A percentile compares a stretch with the other conserved stretches of the same genome.
Evolutionary conservation across 2,329 filamentous ascomycete genomes (phyloP).

Genomic region (Paramyrothecium sp.): DNA sequence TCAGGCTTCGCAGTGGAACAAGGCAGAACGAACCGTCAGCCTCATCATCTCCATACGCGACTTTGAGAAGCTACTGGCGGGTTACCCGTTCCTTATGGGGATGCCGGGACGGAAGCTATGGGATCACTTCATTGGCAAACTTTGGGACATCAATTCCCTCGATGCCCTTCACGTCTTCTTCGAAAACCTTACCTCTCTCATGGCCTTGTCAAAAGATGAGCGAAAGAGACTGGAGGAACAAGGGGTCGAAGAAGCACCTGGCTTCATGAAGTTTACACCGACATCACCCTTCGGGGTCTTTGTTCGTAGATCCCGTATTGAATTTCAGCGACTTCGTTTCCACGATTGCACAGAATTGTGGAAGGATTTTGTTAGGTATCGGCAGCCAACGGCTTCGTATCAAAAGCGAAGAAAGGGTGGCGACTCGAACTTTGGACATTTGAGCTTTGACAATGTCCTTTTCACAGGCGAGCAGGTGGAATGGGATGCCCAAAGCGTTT

Average conservation of each 20-base stretch:
- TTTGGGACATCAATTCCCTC: constrained; percentile 83
- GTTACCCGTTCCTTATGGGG: constrained; percentile 50
- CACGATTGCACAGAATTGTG: constrained; percentile 76
- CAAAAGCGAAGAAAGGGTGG: constrained; percentile 63
- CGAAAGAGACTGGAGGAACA: constrained; percentile 53
- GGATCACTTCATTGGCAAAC: constrained; percentile 75
- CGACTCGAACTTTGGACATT: constrained; percentile 40
- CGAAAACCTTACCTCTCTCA: constrained; percentile 51
- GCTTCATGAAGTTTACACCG: constrained; percentile 62
- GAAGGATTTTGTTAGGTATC: constrained; percentile 78
- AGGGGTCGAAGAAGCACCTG: constrained; percentile 38
- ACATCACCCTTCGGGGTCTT: constrained; percentile 82
- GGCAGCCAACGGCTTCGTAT: constrained; percentile 68
- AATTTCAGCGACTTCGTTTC: constrained; percentile 80
- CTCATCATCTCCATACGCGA: constrained; percentile 55
- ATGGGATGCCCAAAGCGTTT: constrained; percentile 42
- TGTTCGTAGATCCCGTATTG: constrained; percentile 71
- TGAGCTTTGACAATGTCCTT: constrained; percentile 59
- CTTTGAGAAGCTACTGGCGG: constrained; percentile 57
- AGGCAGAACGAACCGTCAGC: constrained; percentile 47
- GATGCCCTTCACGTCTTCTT: constrained; percentile 81
- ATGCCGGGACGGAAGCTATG: constrained; percentile 80
- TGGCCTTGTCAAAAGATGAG: constrained; percentile 64
- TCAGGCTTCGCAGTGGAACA: constrained; percentile 39
- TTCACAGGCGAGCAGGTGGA: constrained; percentile 47